Percentiles rank a stretch among this genome's conserved stretches.
phyloP scores from a whole-genome alignment of 176 grass and related monocot genomes.

The Avena sativa region DNA sequence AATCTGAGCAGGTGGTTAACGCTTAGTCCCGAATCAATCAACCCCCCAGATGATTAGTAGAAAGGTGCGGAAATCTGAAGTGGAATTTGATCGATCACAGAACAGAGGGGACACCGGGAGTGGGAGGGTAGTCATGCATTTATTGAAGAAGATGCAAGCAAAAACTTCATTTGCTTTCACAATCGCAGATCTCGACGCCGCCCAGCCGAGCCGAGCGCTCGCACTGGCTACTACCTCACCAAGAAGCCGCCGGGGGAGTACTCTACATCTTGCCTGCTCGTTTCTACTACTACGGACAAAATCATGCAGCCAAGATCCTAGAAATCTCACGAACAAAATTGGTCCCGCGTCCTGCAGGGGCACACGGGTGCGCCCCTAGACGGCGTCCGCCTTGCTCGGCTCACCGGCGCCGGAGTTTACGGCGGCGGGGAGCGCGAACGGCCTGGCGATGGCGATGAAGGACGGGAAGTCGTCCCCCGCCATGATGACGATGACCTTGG shows the following conservation, averaged over 20 bases:
- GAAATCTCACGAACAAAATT: slow-evolving; percentile 40
- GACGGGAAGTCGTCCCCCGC: slow-evolving; percentile 37
- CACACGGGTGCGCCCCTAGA: background rate
- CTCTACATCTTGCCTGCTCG: background rate
- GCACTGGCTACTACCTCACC: background rate
- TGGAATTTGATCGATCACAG: too few species aligned
- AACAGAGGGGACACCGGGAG: too few species aligned
- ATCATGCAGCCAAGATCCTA: background rate
- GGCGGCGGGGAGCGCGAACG: background rate
- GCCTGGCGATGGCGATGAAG: slow-evolving; percentile 53
- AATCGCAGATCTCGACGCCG: background rate
- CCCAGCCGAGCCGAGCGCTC: too few species aligned
- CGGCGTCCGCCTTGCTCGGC: background rate
- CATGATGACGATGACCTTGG: slow-evolving; percentile 52
- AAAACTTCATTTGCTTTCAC: background rate
- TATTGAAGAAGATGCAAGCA: background rate
- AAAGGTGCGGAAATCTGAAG: too few species aligned
- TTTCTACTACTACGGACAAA: background rate
- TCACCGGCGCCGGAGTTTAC: background rate
- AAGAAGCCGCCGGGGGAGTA: background rate
- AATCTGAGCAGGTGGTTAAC: too few species aligned
- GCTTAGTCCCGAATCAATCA: too few species aligned
- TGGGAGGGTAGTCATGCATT: too few species aligned
- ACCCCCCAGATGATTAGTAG: too few species aligned
- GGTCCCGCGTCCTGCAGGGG: background rate